Evolutionary conservation across 208 protist genomes (phyloP).

Genomic region (Naegleria fowleri): DNA sequence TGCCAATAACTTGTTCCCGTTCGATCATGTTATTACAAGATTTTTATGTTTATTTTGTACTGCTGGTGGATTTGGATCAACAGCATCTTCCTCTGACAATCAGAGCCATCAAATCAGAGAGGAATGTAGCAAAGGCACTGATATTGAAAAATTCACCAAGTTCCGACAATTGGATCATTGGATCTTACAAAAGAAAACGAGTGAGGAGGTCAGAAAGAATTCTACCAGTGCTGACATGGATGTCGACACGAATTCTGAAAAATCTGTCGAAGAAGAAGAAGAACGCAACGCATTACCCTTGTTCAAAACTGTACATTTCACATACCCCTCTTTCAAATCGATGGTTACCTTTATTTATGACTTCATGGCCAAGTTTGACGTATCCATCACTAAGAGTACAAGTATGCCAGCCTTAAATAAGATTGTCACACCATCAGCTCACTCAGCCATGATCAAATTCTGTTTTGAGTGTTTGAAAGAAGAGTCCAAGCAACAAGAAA

Average conservation of each 20-base stretch:
- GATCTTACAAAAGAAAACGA: not conserved
- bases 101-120: not conserved
- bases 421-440: not conserved
- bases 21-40: not conserved
- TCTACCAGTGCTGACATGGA: too few species aligned
- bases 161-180: not conserved
- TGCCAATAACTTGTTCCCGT: conserved; percentile 11
- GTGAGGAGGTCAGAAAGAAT: not conserved
- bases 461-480: not conserved
- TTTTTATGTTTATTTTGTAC: not conserved
- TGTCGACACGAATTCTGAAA: not conserved
- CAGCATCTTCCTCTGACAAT: not conserved
- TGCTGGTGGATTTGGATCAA: not conserved
- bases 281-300: not conserved
- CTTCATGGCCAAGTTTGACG: not conserved
- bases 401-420: not conserved
- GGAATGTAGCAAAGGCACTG: not conserved
- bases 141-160: conserved; percentile 13
- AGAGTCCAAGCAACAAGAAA: not conserved
- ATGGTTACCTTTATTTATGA: not conserved
- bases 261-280: not conserved
- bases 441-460: not conserved
- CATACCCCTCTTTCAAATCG: not conserved
- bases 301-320: not conserved
- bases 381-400: not conserved